Evolutionary conservation across 1,139 yeast species (phyloP), one percentile per base, ranked within the genome.

Genomic region (Pichia sp.): DNA sequence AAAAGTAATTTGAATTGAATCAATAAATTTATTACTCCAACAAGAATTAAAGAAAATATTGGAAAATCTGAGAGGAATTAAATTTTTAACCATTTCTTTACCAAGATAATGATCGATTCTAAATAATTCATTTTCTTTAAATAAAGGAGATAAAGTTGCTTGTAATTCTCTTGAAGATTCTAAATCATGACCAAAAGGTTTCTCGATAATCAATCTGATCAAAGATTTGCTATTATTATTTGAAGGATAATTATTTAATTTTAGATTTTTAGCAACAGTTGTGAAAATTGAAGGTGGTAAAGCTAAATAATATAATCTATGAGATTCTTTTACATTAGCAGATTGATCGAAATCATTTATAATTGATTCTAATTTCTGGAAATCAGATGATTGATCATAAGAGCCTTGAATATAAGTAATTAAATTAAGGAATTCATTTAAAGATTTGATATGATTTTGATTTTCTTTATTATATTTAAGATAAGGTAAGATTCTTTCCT

Each of bases 81-180:
- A 72, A 68, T 89, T 91, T 70, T 91, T 91, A 45, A 93, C 97
- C 91, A 91, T 80, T 67, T 91, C 98, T 68, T 91, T 91, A 52
- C 98, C 98, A 54, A 93, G 71, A 62, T 93, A 91, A 65, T 91
- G 98, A 64, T 91, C 99, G 55, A 91, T 93, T 69, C 98, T 79
- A 70, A 76, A 93, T 41, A 89, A 70, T 67, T 93, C 98, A 10
- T 83, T 89, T 66, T 93, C 98, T 26, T 76, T 66, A 77, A 91
- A 91, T 42, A 89, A 67, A 11, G 97, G 96, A 19, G 91, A 77
- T 55, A 91, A 72, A 50, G 76, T 72, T 46, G 67, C 62, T 67
- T 88, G 96, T 59, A 91, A 70, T 55, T 77, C 79, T 54, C 88
- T 74, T 10, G 95, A 78, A 41, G 86, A 71, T 47, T 72, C 75